phyloP scores from a whole-genome alignment of 2,329 filamentous ascomycete genomes.

The Fusarium decemcellulare region DNA sequence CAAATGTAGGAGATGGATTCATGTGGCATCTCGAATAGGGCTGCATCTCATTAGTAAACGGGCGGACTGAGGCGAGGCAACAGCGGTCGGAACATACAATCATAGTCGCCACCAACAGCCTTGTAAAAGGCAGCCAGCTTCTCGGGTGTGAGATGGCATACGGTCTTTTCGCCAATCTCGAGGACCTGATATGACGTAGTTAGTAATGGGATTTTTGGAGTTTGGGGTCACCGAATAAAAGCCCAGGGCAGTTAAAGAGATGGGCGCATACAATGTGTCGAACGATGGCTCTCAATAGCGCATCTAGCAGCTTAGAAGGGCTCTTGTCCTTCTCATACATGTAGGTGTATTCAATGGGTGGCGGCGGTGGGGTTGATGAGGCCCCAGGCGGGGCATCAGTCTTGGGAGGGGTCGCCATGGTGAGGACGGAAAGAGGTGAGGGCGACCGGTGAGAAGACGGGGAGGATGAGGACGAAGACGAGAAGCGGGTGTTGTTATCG shows the following conservation, averaged over 20 bases:
- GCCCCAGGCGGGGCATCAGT: slow-evolving; percentile 40
- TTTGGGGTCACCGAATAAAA: not conserved
- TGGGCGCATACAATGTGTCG: slow-evolving; percentile 75
- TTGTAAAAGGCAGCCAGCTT: slow-evolving; percentile 86
- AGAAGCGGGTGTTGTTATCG: slow-evolving; percentile 7
- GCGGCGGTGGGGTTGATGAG: slow-evolving; percentile 44
- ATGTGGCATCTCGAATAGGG: slow-evolving; percentile 82
- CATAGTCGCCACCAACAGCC: slow-evolving; percentile 81
- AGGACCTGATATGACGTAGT: slow-evolving; percentile 59
- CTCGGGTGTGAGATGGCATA: slow-evolving; percentile 70
- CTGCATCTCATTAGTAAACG: slow-evolving; percentile 52
- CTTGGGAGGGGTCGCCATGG: slow-evolving; percentile 46
- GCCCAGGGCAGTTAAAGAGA: not conserved
- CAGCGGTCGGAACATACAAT: slow-evolving; percentile 62
- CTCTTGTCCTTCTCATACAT: slow-evolving; percentile 78
- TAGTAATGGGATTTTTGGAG: slow-evolving; percentile 25
- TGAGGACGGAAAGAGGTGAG: slow-evolving; percentile 10
- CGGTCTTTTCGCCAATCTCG: slow-evolving; percentile 70
- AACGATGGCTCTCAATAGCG: slow-evolving; percentile 77
- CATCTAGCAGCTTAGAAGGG: slow-evolving; percentile 76
- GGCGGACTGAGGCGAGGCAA: slow-evolving; percentile 3
- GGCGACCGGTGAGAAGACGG: not conserved
- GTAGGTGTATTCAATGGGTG: slow-evolving; percentile 69
- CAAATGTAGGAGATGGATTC: slow-evolving; percentile 91
- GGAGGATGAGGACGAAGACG: slow-evolving; percentile 4